phyloP scores from a whole-genome alignment of 305 asterid species.

The Petunia hybrid region DNA sequence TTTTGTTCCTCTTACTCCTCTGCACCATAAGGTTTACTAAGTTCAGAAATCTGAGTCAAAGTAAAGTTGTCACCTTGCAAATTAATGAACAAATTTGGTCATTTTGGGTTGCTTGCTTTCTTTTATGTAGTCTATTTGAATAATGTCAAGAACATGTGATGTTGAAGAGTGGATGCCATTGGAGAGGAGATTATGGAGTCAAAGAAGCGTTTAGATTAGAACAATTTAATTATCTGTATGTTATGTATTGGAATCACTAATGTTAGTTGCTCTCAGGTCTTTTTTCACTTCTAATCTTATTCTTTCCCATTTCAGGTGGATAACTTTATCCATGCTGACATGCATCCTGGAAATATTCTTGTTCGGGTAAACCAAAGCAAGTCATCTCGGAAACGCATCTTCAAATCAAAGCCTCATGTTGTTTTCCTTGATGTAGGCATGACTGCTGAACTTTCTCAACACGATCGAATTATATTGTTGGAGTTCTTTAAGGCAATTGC shows the following conservation, averaged over 20 bases:
- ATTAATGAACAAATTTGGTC: neutral
- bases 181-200: neutral
- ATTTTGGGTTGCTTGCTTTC: neutral
- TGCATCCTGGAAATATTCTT: slow-evolving; percentile 90
- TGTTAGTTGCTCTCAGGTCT: neutral
- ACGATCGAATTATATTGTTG: slow-evolving; percentile 58
- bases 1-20: too few species aligned
- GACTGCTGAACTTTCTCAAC: slow-evolving; percentile 83
- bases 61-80: too few species aligned
- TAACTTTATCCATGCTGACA: slow-evolving; percentile 85
- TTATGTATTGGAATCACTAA: neutral
- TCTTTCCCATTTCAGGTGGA: slow-evolving; percentile 61
- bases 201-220: slow-evolving; percentile 7
- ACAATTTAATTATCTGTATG: neutral
- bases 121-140: neutral
- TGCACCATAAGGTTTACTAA: too few species aligned
- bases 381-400: slow-evolving; percentile 58
- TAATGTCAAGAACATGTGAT: slow-evolving; percentile 17
- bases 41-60: too few species aligned
- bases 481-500: slow-evolving; percentile 83
- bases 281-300: neutral
- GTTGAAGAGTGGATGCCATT: neutral
- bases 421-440: slow-evolving; percentile 82
- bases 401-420: slow-evolving; percentile 74
- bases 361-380: slow-evolving; percentile 60